Evolutionary conservation across 345 rosid species (phyloP).

Genomic region (Lenwebbia sp.): DNA sequence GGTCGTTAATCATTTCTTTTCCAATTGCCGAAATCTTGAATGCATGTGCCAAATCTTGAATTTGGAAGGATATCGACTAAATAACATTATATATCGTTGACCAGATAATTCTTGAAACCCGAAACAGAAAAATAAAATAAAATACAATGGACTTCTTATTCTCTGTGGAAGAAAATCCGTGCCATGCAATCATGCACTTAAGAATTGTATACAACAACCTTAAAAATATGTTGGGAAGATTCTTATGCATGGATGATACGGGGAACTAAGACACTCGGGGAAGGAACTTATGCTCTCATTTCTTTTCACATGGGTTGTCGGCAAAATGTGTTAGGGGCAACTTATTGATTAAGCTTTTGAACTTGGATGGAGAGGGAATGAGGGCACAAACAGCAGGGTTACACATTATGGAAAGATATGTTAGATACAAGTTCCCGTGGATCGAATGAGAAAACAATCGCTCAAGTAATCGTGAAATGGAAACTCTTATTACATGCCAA

Average conservation of each 20-base stretch:
- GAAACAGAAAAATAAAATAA: background rate
- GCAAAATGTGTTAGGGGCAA: background rate
- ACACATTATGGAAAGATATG: background rate
- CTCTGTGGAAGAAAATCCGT: background rate
- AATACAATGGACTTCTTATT: background rate
- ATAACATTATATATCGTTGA: background rate
- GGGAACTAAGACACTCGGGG: background rate
- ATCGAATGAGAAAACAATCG: too few relatives aligned
- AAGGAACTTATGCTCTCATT: background rate
- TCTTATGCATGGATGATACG: background rate
- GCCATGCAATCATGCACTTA: background rate
- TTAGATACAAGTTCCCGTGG: too few relatives aligned
- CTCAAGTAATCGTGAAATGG: background rate
- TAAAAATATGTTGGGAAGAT: background rate
- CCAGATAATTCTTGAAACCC: background rate
- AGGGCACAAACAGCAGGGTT: background rate
- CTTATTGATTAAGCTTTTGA: background rate
- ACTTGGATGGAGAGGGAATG: background rate
- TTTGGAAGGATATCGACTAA: background rate
- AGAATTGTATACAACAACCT: background rate
- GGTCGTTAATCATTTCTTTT: background rate
- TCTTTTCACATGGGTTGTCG: background rate
- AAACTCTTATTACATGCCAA: background rate
- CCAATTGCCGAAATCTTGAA: background rate
- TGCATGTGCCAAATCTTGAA: background rate